Evolutionary conservation across 1,284 basidiomycete species (phyloP), one percentile per base, ranked within the genome.

Genomic region (Ceraceosorus bombacis): DNA sequence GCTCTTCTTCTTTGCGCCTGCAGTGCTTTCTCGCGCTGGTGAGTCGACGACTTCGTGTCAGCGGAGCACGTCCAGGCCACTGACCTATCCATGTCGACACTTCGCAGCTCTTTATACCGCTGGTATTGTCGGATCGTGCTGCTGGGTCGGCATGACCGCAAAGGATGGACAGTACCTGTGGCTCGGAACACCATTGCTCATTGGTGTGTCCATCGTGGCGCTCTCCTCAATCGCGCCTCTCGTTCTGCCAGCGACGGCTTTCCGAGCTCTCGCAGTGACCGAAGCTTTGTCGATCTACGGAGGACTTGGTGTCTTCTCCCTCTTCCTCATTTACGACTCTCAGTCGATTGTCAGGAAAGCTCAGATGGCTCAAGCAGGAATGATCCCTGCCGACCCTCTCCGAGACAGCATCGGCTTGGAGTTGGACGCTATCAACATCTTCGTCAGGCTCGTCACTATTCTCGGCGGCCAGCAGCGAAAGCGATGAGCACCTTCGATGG

Each of bases 121-220:
- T 51, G 90, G 90, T 51, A 83, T 91, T 3, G 85, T 92, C 15
- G 90, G 89, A 56, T 76, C 74, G 6, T 82, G 93, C 39, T 87
- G 86, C 43, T 94, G 90, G 73, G 84, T 94, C 38, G 90, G 90
- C 40, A 89, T 90, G 7, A 94, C 91, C 15, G 90, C 90, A 39
- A 86, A 81, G 68, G 89, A 86, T 70, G 89, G 92, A 78, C 87
- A 85, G 76, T 94, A 87, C 77, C 79, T 94, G 40, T 87, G 88
- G 79, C 83, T 90, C 79, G 90, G 90, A 27, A 78, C 78, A 12
- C 79, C 79, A 1, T 70, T 80, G 49, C 71, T 94, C 36, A 90
- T 89, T 15, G 81, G 81, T 59, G 87, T 91, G 61, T 85, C 90
- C 17, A 88, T 93, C 43, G 88, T 94, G 27, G 88, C 90, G 38